Base-by-base conservation (phyloP, 352 stramenopile species). In the Globisporangium cylindrosporum region DNA sequence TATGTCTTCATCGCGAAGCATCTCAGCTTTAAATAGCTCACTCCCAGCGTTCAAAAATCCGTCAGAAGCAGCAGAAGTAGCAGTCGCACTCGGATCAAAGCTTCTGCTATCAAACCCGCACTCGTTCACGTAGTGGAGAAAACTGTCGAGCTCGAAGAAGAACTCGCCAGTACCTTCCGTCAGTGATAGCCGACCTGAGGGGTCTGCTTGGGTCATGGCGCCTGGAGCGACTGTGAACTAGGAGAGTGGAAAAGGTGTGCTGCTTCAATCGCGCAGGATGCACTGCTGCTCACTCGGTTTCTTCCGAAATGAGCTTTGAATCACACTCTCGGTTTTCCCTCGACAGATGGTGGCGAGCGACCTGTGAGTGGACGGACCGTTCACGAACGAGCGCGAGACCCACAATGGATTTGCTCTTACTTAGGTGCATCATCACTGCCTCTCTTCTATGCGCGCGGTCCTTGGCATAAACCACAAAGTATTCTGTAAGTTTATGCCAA, bases 61-160 rank as follows among this genome's bases (percentile, higher is more conserved):
- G 7, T 9, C 43, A 8, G 43, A 10, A 9, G 4, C 14, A n/a
- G 15, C 41, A 9, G 18, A 2, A 51, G 14, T 46, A 46, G 38
- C 0, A 46, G 38, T 1, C 18, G 7, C 41, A 20, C 18, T 29
- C 18, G 25, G 57, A 75, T 66, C 55, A 27, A 71, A 78, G 74
- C 59, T 10, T 22, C 10, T 22, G 43, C 43, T 51, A 7, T 75
- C 24, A 56, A 77, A 14, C 3, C 22, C 25, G 55, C 18, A 20
- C 10, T 60, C 55, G 15, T 22, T 1, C 73, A 79, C 6, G 29
- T 79, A 7, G 77, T 74, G 55, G 66, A 86, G 70, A 77, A 79
- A 15, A 64, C 86, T 3, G 77, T 84, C 57, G 84, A 78, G 78
- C 62, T 89, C 56, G 72, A 56, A 22, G 71, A 79, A 38, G 78